phyloP scores from a whole-genome alignment of 371 early-diverging fungal genomes.

The Mucor piriformis region DNA sequence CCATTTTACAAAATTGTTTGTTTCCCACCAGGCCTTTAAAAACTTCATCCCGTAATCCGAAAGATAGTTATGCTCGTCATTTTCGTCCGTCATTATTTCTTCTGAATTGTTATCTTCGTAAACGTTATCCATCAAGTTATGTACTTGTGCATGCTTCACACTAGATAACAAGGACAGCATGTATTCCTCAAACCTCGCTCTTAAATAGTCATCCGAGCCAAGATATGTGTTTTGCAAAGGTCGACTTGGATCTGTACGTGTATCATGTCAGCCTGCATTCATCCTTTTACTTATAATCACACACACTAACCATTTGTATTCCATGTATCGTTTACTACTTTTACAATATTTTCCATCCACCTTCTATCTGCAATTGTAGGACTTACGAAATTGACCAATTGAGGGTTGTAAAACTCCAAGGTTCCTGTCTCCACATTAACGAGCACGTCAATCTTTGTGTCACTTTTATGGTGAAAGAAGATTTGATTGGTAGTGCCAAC shows the following conservation, averaged over 20 bases:
- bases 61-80: slow-evolving; percentile 62
- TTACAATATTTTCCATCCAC: slow-evolving; percentile 69
- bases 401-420: slow-evolving; percentile 69
- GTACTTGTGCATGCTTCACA: slow-evolving; percentile 63
- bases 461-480: slow-evolving; percentile 73
- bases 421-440: slow-evolving; percentile 81
- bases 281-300: background rate
- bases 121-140: slow-evolving; percentile 39
- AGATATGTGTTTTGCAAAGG: slow-evolving; percentile 62
- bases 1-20: slow-evolving; percentile 75
- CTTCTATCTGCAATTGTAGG: slow-evolving; percentile 65
- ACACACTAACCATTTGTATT: slow-evolving; percentile 50
- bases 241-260: slow-evolving; percentile 47
- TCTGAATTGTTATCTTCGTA: slow-evolving; percentile 25
- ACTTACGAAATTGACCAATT: slow-evolving; percentile 46
- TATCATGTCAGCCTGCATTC: background rate
- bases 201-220: slow-evolving; percentile 82
- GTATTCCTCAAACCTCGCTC: slow-evolving; percentile 79
- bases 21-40: slow-evolving; percentile 71
- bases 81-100: slow-evolving; percentile 39
- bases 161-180: slow-evolving; percentile 69
- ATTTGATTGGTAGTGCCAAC: slow-evolving; percentile 84
- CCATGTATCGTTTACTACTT: slow-evolving; percentile 55
- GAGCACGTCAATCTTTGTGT: slow-evolving; percentile 73
- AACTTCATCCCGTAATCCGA: slow-evolving; percentile 69